Base-by-base conservation (phyloP, 352 stramenopile genomes). In the Phytophthora agathidicida region DNA sequence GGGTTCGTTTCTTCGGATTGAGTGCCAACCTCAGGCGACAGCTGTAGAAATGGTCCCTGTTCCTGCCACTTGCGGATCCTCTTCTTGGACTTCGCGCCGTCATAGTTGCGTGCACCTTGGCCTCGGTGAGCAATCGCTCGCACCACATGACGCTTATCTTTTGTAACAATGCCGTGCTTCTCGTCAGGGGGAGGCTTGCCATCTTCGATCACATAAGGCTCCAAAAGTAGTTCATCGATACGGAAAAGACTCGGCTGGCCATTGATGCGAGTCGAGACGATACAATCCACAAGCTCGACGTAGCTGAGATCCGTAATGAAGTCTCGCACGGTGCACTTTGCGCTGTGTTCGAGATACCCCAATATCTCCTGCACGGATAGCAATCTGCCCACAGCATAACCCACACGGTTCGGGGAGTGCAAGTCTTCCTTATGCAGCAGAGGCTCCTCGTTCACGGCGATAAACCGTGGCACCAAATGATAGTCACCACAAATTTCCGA, bases 401-500 rank as follows among this genome's bases (percentile, higher is more conserved):
- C 87, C n/a, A 96, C 84, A 33, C 86, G 84, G 26, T 93, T 81
- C 2, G 83, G 71, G 7, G 80, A 84, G 13, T 83, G 20, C 32
- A 94, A 59, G 44, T 93, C 80, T 43, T 77, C 58, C 11, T 68
- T 71, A 69, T 91, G 77, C n/a, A 91, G 54, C 39, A 90, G 38
- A 14, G 78, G 79, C 22, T 78, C 49, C 36, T 90, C 78, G 14
- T 88, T 75, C 27, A 88, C 51, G 9, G 81, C 80, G 51, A 96
- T 79, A 65, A 96, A 96, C 22, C 87, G 85, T 2, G 87, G 87
- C 28, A 93, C 69, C 28, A 96, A 63, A 60, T 96, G 87, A 19
- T 89, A 91, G 53, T 92, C 83, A 1, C 72, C 74, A 63, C 84
- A 93, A 33, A 86, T 77, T 45, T 92, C 75, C 0, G 73, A 73